Base-by-base conservation (phyloP, 2,329 filamentous ascomycete species). In the Alternaria triticimaculans region DNA sequence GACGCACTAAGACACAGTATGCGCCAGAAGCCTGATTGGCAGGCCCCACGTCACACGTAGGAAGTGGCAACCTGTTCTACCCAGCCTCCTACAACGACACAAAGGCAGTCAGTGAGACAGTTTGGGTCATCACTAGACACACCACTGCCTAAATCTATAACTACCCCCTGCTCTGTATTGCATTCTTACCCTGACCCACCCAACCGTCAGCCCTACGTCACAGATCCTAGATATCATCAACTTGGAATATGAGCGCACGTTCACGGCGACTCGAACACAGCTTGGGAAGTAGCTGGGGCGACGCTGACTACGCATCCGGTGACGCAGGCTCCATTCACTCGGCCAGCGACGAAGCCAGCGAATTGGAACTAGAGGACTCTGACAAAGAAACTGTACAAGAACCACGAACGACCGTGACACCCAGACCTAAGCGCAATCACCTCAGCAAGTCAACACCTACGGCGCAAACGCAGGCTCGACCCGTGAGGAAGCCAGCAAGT, bases 241-340 rank as follows among this genome's bases (percentile, higher is more conserved):
- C 44, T 37, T 43, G 14, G 26, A 58, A 44, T 43, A 77, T 74
- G 70, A 71, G 50, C 55, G 62, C 63, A 46, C 60, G 60, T 26
- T 59, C 73, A 21, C 71, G 62, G 3, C 68, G 64, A 56, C 66
- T 73, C 9, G 62, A 63, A 26, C 70, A 62, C 28, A 78, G 74
- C 51, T 70, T 80, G 8, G 75, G 74, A 15, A 76, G 77, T 23
- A 79, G 76, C 44, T 80, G 78, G 78, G 76, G 70, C 55, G 72
- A 75, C 23, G 72, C 72, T 23, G 70, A 76, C 18, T 76, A 75
- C 54, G 67, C 69, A 23, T 73, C 73, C 5, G 74, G 78, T 20
- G 69, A 64, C 18, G 71, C 64, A 18, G 68, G 66, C 4, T 78
- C 76, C 9, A 64, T 75, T 15, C 61, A 74, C 28, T 70, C 74